Base-by-base conservation (phyloP, 1,284 basidiomycete genomes). In the Bjerkandera adusta region DNA sequence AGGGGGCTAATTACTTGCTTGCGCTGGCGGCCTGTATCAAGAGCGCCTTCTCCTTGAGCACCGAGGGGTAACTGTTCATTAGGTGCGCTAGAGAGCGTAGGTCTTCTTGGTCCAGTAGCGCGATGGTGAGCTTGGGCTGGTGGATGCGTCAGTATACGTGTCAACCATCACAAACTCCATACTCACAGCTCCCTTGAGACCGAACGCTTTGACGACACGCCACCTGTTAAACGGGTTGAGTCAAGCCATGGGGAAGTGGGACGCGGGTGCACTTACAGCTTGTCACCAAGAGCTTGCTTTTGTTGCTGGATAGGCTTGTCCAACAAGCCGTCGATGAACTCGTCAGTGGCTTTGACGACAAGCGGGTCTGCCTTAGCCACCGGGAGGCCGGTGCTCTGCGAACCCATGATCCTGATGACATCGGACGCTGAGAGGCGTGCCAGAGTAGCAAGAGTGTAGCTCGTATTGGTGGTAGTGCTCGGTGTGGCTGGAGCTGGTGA, bases 211-310 rank as follows among this genome's bases (percentile, higher is more conserved):
- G 60, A 92, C 71, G 35, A 85, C 78, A 63, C 85, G 85, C 74
- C 83, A 90, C 26, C 85, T 85, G 48, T 2, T 54, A 29, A n/a
- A 20, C n/a, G n/a, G n/a, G n/a, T n/a, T n/a, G n/a, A n/a, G n/a
- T 18, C 5, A 49, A 15, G 32, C 18, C 16, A 30, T 36, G 24
- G 30, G 44, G 49, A 34, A 4, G 4, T 7, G 13, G 42, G 27
- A 43, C 12, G 13, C 22, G n/a, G n/a, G 8, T 30, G 22, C 1
- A 71, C 83, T 47, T 56, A 88, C 81, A 92, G 62, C 63, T 87
- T 87, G 58, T 89, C 85, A 24, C 90, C 90, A 22, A 93, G 65
- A 54, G 77, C 72, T 62, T 95, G 92, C 67, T 95, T 95, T 71
- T 89, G 87, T 53, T 73, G 68, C 49, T 81, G 79, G 21, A 76